Conservation (phyloP, 305 asterid genomes). For the Fraxinus latifolia region DNA sequence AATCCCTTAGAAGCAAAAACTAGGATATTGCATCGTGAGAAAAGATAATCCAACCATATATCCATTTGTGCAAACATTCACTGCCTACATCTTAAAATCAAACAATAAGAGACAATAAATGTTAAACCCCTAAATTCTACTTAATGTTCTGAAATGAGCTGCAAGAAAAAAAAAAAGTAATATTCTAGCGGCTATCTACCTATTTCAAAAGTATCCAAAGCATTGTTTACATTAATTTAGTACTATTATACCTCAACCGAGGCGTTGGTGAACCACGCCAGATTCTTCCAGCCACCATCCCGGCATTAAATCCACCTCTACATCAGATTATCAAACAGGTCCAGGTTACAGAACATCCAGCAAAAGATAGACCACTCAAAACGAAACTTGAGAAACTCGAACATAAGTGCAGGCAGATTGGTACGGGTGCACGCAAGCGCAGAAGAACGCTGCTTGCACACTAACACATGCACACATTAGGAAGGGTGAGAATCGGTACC, state of each 20-base stretch:
- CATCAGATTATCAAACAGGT: constrained; percentile 26
- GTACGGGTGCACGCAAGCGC: not conserved
- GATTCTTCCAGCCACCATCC: constrained; percentile 22
- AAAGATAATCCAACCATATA: constrained; percentile 20
- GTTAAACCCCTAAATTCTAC: constrained; percentile 26
- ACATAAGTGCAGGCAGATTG: not conserved
- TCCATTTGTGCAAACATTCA: constrained; percentile 25
- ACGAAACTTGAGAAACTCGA: not conserved
- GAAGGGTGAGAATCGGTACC: not conserved
- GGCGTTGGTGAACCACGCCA: constrained; percentile 19
- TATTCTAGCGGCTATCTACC: constrained; percentile 16
- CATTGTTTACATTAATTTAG: constrained; percentile 29
- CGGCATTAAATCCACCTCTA: constrained; percentile 37
- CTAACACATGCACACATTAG: constrained; percentile 17
- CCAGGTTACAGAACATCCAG: not conserved
- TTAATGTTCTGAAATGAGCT: constrained; percentile 21
- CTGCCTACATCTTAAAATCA: constrained; percentile 16
- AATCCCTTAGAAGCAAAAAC: constrained; percentile 5
- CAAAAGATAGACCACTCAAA: not conserved
- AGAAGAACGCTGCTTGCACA: not conserved
- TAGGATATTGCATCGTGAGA: constrained; percentile 11
- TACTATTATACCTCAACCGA: constrained; percentile 36
- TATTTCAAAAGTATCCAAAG: constrained; percentile 27
- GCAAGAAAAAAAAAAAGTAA: not conserved
- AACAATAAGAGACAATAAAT: constrained; percentile 3